Evolutionary conservation across 306 rosid species (phyloP).

Genomic region (Gastrolobium villosum): DNA sequence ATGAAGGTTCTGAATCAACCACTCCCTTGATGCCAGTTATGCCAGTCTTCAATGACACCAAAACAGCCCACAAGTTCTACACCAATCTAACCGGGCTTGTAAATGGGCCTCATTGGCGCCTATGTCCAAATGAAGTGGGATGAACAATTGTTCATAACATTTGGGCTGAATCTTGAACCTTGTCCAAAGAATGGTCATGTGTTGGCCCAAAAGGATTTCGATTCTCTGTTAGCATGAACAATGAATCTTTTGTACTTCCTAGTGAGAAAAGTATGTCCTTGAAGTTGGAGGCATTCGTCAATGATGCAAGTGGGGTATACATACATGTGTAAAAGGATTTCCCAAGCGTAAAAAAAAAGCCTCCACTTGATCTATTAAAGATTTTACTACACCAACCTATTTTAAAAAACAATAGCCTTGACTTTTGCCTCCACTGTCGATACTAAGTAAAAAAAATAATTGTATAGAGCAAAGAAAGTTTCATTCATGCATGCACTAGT

Average conservation of each 20-base stretch:
- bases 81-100: constrained; percentile 42
- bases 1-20: constrained; percentile 16
- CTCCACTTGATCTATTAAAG: too few species aligned
- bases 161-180: constrained; percentile 36
- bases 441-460: too few species aligned
- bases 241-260: constrained; percentile 63
- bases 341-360: too few species aligned
- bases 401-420: too few species aligned
- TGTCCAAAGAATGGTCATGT: constrained; percentile 47
- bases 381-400: too few species aligned
- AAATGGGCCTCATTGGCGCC: constrained; percentile 57
- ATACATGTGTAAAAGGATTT: too few species aligned
- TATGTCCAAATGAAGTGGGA: constrained; percentile 54
- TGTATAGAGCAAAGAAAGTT: too few species aligned
- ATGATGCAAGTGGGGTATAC: constrained; percentile 52
- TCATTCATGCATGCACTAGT: too few species aligned
- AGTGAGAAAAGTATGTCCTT: constrained; percentile 36
- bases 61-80: constrained; percentile 52
- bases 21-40: constrained; percentile 53
- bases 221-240: constrained; percentile 64
- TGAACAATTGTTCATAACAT: constrained; percentile 54
- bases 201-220: not conserved
- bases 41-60: constrained; percentile 52
- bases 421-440: too few species aligned
- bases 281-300: constrained; percentile 57